phyloP scores from a whole-genome alignment of 1,284 basidiomycete genomes.

The Fomitopsis schrenkii region DNA sequence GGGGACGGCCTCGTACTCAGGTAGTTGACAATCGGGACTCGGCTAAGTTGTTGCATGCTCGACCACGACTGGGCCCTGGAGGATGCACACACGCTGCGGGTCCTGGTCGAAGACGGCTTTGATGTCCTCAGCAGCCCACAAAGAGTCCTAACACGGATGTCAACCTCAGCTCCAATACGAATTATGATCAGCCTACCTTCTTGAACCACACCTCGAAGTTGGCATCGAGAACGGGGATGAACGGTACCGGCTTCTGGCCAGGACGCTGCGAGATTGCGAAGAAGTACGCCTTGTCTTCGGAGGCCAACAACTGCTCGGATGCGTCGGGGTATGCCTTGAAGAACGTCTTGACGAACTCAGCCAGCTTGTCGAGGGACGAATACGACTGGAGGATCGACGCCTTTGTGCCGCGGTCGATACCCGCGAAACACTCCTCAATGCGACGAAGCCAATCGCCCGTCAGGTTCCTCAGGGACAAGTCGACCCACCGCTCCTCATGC shows the following conservation, averaged over 20 bases:
- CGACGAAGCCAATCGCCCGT: conserved; percentile 97
- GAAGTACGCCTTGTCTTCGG: conserved; percentile 96
- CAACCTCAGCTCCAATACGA: conserved; percentile 9
- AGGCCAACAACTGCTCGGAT: conserved; percentile 83
- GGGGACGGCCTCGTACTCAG: conserved; percentile 57
- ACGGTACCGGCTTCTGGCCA: conserved; percentile 97
- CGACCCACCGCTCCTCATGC: conserved; percentile 93
- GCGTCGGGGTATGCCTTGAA: conserved; percentile 84
- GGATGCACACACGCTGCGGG: conserved; percentile 95
- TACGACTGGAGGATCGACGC: conserved; percentile 91
- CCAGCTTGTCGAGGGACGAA: conserved; percentile 79
- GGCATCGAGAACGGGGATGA: conserved; percentile 95
- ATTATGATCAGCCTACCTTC: conserved; percentile 56
- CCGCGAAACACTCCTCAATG: conserved; percentile 96
- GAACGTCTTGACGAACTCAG: conserved; percentile 77
- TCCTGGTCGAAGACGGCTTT: conserved; percentile 98
- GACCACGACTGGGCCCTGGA: conserved; percentile 95
- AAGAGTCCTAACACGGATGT: conserved; percentile 68
- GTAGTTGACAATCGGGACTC: conserved; percentile 85
- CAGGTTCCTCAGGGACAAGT: conserved; percentile 89
- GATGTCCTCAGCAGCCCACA: conserved; percentile 98
- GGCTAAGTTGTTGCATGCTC: conserved; percentile 75
- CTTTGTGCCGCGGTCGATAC: conserved; percentile 79
- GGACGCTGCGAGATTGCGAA: conserved; percentile 92
- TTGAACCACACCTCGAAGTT: conserved; percentile 98